phyloP scores from a whole-genome alignment of 345 rosid species.

The Citrus australasica region DNA sequence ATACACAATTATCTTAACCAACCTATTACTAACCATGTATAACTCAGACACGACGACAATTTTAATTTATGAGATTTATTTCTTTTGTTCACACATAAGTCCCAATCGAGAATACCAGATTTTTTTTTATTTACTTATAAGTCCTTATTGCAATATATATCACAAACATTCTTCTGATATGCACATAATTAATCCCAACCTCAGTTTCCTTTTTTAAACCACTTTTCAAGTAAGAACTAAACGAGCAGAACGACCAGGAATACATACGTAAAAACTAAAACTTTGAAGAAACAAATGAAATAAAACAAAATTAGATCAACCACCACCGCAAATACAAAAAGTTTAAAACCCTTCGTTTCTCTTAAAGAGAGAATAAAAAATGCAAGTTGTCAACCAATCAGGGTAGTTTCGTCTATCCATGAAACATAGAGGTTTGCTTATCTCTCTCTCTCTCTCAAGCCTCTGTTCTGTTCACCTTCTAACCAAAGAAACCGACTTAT shows the following conservation, averaged over 20 bases:
- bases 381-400: not conserved
- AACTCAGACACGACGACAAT: accelerated
- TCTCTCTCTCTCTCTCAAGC: not conserved
- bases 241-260: not conserved
- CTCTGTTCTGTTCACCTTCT: slow-evolving; percentile 8
- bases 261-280: not conserved
- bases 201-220: not conserved
- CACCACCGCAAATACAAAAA: not conserved
- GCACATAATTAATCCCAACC: not conserved
- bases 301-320: not conserved
- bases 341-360: not conserved
- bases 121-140: not conserved
- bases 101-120: accelerated
- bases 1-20: not conserved
- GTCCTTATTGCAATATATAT: too few species aligned
- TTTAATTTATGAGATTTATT: accelerated
- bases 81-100: too few species aligned
- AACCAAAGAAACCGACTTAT: slow-evolving; percentile 20
- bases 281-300: not conserved
- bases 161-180: not conserved
- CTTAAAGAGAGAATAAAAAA: not conserved
- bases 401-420: slow-evolving; percentile 19
- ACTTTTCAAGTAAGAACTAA: too few species aligned
- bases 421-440: not conserved
- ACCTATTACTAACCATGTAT: not conserved